These are phyloP conservation scores for Ceratocystis colombiana DNA, from an alignment of 2,329 filamentous ascomycete species.

Conservation along the genomic window DNA sequence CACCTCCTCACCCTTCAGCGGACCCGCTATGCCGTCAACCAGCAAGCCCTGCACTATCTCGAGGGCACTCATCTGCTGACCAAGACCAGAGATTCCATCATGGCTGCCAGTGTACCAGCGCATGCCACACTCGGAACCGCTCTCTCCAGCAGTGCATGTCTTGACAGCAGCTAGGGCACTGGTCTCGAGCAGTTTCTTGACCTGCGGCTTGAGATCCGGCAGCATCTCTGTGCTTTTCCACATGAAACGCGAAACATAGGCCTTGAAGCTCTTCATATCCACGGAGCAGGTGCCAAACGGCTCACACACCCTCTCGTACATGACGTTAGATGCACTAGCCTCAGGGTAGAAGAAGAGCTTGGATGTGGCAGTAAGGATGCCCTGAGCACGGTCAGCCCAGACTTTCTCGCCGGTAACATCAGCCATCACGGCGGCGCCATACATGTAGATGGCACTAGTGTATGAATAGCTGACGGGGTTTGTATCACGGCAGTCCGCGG, in stretches of 20 bases:
- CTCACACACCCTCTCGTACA: conserved; percentile 61
- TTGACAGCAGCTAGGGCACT: conserved; percentile 47
- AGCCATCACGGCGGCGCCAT: conserved; percentile 54
- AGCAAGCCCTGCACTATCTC: conserved; percentile 54
- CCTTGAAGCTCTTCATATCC: conserved; percentile 61
- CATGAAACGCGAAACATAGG: conserved; percentile 55
- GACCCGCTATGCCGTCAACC: conserved; percentile 36
- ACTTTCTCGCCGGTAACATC: conserved; percentile 45
- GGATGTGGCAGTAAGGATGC: conserved; percentile 42
- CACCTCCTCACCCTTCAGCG: conserved; percentile 41
- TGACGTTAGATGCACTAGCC: conserved; percentile 46
- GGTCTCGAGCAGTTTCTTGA: conserved; percentile 41
- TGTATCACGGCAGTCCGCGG: conserved; percentile 43
- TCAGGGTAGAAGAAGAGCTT: conserved; percentile 46
- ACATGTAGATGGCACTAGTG: conserved; percentile 54
- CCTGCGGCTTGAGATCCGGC: conserved; percentile 41
- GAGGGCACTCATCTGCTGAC: conserved; percentile 55
- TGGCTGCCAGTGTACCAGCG: conserved; percentile 51
- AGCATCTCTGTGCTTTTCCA: conserved; percentile 48
- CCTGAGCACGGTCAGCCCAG: conserved; percentile 46
- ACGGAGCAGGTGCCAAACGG: conserved; percentile 45
- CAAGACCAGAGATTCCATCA: conserved; percentile 47
- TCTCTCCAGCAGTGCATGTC: conserved; percentile 47
- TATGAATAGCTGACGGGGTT: conserved; percentile 54
- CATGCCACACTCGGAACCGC: conserved; percentile 47